Evolutionary conservation across 2,329 filamentous ascomycete genomes (phyloP).

Genomic region (Penicillium glabrum): DNA sequence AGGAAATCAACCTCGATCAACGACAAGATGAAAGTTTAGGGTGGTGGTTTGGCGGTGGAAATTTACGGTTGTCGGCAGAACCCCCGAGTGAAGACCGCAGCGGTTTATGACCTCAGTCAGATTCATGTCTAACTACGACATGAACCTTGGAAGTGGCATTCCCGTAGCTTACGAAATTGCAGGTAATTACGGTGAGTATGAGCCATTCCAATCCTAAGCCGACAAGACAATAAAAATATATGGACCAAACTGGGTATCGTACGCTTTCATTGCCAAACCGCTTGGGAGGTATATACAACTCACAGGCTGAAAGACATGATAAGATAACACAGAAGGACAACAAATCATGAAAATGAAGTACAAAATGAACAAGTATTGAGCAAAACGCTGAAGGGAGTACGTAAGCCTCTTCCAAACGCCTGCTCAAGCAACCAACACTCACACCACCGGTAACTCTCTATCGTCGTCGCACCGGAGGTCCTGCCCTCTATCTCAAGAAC

Average conservation of each 20-base stretch:
- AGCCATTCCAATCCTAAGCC: background rate
- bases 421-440: constrained; percentile 11
- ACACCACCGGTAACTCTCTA: constrained; percentile 15
- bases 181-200: background rate
- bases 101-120: background rate
- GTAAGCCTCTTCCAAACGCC: constrained; percentile 12
- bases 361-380: constrained; percentile 18
- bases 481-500: constrained; percentile 16
- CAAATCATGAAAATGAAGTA: constrained; percentile 16
- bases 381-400: constrained; percentile 15
- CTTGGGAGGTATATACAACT: constrained; percentile 40
- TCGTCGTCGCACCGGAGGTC: constrained; percentile 6
- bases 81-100: constrained; percentile 23
- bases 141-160: background rate
- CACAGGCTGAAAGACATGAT: constrained; percentile 24
- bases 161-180: background rate
- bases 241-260: constrained; percentile 30
- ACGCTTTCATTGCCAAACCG: constrained; percentile 40
- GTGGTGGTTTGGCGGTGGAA: constrained; percentile 19
- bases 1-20: constrained; percentile 5
- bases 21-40: constrained; percentile 4
- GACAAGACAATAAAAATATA: background rate
- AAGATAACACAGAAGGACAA: constrained; percentile 23
- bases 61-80: constrained; percentile 34
- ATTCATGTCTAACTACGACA: background rate